A percentile compares a stretch with the other conserved stretches of the same genome.
Evolutionary conservation across 2,329 filamentous ascomycete species (phyloP).

Genomic region (Coniochaeta sp.): DNA sequence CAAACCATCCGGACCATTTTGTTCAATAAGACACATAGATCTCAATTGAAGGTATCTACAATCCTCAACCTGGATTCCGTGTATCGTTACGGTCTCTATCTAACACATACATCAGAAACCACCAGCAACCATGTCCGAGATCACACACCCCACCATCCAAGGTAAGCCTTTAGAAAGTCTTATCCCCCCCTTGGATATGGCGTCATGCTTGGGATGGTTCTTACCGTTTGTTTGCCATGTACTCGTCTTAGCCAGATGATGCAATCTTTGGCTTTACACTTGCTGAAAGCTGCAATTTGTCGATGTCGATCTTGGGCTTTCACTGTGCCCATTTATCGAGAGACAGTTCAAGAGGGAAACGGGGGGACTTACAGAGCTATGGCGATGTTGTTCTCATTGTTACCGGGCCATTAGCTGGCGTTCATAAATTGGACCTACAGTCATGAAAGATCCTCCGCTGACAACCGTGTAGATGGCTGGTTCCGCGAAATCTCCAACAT

Average conservation of each 20-base stretch:
- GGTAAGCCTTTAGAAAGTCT: constrained; percentile 28
- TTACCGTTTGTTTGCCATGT: not conserved
- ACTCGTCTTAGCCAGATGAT: not conserved
- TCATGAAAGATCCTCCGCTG: not conserved
- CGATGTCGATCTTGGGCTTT: not conserved
- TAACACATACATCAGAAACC: constrained; percentile 3
- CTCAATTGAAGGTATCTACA: not conserved
- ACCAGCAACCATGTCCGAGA: constrained; percentile 40
- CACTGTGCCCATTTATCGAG: not conserved
- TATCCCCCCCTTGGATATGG: not conserved
- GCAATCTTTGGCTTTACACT: not conserved
- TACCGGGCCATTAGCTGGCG: not conserved
- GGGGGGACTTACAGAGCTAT: not conserved
- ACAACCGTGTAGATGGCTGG: constrained; percentile 75
- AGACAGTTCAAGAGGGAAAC: no score
- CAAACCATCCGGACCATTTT: not conserved
- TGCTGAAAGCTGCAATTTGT: not conserved
- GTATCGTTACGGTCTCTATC: not conserved
- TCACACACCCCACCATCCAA: constrained; percentile 51
- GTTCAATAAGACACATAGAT: not conserved
- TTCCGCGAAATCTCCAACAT: constrained; percentile 98
- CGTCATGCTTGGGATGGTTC: not conserved
- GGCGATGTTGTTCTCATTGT: not conserved
- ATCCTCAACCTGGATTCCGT: not conserved
- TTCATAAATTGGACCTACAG: not conserved